Conservation (phyloP, 805 yeast species). For the Schizosaccharomyces osmophilus region DNA sequence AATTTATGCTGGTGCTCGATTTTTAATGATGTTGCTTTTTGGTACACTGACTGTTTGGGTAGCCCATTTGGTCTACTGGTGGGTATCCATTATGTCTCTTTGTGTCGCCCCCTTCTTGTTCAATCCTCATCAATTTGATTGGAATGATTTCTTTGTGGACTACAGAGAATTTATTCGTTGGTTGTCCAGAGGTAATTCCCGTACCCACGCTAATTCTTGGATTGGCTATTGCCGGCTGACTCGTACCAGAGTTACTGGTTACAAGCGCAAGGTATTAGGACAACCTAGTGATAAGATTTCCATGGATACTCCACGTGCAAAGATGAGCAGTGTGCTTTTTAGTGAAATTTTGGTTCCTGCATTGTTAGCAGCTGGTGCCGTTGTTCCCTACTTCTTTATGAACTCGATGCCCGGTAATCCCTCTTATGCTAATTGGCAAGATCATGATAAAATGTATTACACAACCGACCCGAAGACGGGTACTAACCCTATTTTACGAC, state of each 20-base stretch:
- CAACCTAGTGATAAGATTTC: conserved; percentile 43
- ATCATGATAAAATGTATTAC: too few species aligned
- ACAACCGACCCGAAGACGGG: conserved; percentile 14
- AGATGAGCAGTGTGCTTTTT: conserved; percentile 47
- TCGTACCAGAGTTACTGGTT: conserved; percentile 80
- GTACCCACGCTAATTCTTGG: conserved; percentile 56
- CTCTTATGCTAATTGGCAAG: not conserved
- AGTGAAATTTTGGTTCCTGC: conserved; percentile 60
- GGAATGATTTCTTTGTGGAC: conserved; percentile 89
- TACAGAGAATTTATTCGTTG: conserved; percentile 81
- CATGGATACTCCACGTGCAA: conserved; percentile 50
- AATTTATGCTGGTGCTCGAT: conserved; percentile 51
- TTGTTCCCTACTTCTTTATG: conserved; percentile 52
- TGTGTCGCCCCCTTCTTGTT: conserved; percentile 79
- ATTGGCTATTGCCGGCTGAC: conserved; percentile 44
- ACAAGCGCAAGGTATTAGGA: conserved; percentile 45
- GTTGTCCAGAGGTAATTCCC: conserved; percentile 58
- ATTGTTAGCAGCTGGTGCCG: conserved; percentile 40
- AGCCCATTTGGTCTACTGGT: conserved; percentile 86
- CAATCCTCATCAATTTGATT: conserved; percentile 93
- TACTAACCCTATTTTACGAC: conserved; percentile 36
- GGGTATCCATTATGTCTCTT: conserved; percentile 76
- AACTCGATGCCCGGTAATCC: conserved; percentile 32
- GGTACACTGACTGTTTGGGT: conserved; percentile 76
- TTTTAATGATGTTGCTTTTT: conserved; percentile 46